Evolutionary conservation across 768 basidiomycete genomes (phyloP).

Genomic region (Cystofilobasidium ferigula): DNA sequence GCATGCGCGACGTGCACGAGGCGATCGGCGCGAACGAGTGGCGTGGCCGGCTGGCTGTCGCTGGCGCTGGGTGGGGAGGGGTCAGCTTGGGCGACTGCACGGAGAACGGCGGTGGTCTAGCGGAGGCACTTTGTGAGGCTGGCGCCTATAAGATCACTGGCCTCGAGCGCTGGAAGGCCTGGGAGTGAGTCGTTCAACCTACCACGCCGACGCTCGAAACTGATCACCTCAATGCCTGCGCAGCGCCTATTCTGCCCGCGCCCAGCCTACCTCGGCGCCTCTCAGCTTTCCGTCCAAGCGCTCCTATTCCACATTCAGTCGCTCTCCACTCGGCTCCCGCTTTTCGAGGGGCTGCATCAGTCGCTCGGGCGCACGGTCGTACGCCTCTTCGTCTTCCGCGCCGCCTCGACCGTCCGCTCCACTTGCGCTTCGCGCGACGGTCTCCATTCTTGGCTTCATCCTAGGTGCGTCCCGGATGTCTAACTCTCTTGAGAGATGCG

Average conservation of each 20-base stretch:
- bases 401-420: not conserved
- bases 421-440: not conserved
- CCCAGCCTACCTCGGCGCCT: not conserved
- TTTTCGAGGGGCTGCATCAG: not conserved
- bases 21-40: slow-evolving; percentile 43
- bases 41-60: slow-evolving; percentile 48
- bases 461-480: not conserved
- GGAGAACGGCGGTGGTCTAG: slow-evolving; percentile 49
- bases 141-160: slow-evolving; percentile 5
- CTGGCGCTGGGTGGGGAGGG: slow-evolving; percentile 77
- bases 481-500: no score
- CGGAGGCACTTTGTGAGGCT: slow-evolving; percentile 6
- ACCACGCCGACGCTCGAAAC: not conserved
- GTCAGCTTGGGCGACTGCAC: slow-evolving; percentile 82
- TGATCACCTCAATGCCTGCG: not conserved
- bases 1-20: slow-evolving; percentile 52
- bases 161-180: slow-evolving; percentile 14
- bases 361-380: not conserved
- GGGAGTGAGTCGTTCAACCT: slow-evolving; percentile 14
- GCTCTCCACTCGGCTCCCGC: not conserved
- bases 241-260: not conserved
- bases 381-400: not conserved
- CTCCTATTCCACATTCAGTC: not conserved
- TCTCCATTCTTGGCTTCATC: not conserved
- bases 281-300: not conserved